Evolutionary conservation across 768 basidiomycete species (phyloP).

Genomic region (Polyporus arcularius): DNA sequence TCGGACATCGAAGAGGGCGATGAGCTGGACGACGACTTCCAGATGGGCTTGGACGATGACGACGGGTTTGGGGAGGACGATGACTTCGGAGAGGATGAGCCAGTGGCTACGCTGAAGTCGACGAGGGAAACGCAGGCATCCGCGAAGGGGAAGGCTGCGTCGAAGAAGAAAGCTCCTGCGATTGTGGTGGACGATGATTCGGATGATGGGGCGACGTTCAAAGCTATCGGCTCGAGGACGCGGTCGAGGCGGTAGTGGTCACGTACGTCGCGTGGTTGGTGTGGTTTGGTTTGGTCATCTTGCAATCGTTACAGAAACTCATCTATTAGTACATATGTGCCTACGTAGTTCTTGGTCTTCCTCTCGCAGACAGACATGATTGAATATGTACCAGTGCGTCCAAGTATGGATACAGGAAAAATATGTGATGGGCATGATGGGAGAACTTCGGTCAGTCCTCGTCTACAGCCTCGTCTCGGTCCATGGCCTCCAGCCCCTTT

Average conservation of each 20-base stretch:
- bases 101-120: constrained; percentile 23
- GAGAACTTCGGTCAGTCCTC: constrained; percentile 8
- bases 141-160: constrained; percentile 15
- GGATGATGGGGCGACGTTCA: constrained; percentile 72
- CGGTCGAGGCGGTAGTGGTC: neutral
- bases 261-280: too few species aligned
- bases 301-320: too few species aligned
- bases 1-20: constrained; percentile 45
- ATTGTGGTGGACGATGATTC: constrained; percentile 64
- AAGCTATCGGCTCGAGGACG: constrained; percentile 45
- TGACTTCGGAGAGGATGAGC: constrained; percentile 13
- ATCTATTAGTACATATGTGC: too few species aligned
- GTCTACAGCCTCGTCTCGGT: constrained; percentile 17
- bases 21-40: constrained; percentile 27
- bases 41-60: constrained; percentile 44
- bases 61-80: neutral
- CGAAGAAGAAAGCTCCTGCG: constrained; percentile 35
- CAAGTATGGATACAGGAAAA: too few species aligned
- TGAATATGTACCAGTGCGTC: too few species aligned
- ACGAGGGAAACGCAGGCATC: constrained; percentile 27
- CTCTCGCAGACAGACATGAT: too few species aligned
- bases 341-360: too few species aligned
- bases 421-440: too few species aligned
- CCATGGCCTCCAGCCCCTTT: constrained; percentile 33
- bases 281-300: too few species aligned